These are phyloP conservation scores for Neckera pumila DNA, from an alignment of 225 moss, liverwort and hornwort genomes.

Conservation along the genomic window DNA sequence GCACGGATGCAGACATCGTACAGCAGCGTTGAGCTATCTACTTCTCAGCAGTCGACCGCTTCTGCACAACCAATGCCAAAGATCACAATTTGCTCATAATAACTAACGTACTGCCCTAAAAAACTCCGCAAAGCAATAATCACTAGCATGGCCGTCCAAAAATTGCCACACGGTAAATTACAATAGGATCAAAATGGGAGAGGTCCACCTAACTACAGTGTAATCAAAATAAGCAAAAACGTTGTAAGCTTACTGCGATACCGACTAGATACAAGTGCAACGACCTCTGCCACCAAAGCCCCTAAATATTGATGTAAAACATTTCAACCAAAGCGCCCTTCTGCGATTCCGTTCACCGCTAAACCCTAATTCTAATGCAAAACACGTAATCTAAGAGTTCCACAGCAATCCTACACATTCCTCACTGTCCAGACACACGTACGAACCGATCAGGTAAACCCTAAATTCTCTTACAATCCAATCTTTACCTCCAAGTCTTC, in stretches of 20 bases:
- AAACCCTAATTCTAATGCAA: background rate
- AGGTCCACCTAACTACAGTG: background rate
- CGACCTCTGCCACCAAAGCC: background rate
- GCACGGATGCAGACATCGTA: constrained; percentile 12
- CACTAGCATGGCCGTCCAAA: background rate
- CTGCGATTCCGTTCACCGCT: background rate
- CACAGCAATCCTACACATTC: background rate
- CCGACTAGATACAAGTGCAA: background rate
- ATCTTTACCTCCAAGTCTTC: background rate
- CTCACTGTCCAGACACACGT: background rate
- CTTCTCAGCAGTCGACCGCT: background rate
- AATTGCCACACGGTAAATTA: background rate
- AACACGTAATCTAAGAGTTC: background rate
- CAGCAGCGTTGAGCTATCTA: background rate
- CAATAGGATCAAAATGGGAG: background rate
- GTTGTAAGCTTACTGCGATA: background rate
- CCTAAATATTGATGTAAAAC: background rate
- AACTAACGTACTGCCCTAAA: background rate
- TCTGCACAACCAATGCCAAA: background rate
- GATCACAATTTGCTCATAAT: background rate
- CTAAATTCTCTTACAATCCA: background rate
- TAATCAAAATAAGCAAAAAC: background rate
- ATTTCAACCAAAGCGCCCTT: no score
- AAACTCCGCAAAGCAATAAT: background rate
- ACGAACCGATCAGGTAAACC: background rate